Base-by-base conservation (phyloP, 1,284 basidiomycete genomes). In the Phellopilus nigrolimitatus region DNA sequence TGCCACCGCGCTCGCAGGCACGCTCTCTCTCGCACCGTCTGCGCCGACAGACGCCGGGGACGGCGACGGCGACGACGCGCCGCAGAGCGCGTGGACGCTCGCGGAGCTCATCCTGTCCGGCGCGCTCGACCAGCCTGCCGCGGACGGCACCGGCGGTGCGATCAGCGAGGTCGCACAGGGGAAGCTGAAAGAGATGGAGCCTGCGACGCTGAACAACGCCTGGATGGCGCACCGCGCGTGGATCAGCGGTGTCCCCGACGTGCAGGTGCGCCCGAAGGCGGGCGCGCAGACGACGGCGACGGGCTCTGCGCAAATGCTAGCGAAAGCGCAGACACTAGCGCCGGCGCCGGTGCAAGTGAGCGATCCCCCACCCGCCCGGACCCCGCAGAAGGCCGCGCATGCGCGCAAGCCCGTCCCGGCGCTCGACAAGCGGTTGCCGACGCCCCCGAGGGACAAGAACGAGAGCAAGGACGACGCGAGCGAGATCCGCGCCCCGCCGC, bases 21-120 rank as follows among this genome's bases (percentile, higher is more conserved):
- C 60, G 2, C 49, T 71, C 10, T 57, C 49, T 27, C 48, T 47
- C n/a, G 15, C n/a, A 3, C 46, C 28, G 27, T 53, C 24, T 48
- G 52, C 47, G 39, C 55, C 27, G 34, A 56, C 50, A 46, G 47
- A 42, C 42, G 46, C 31, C 44, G 31, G 57, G 51, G 47, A 42
- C 42, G 46, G 34, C 44, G 31, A 57, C 51, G 51, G 36, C 5
- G 57, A 57, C 19, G 48, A 43, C 2, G 45, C 40, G 27, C 28
- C 24, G 25, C 42, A 44, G 22, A 37, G 13, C 12, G 64, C 67
- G 38, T 71, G 65, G 66, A 63, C 64, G 1, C 60, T 72, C 13
- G 64, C 66, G 1, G 70, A 72, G 46, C 53, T 70, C 22, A 54
- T 72, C 2, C 60, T 72, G 6, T 63, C 62, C 36, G 69, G 69